Percentiles rank a stretch among this genome's conserved stretches.
Conservation (phyloP, 495 filamentous ascomycete species). For the Penicillium steckii region DNA sequence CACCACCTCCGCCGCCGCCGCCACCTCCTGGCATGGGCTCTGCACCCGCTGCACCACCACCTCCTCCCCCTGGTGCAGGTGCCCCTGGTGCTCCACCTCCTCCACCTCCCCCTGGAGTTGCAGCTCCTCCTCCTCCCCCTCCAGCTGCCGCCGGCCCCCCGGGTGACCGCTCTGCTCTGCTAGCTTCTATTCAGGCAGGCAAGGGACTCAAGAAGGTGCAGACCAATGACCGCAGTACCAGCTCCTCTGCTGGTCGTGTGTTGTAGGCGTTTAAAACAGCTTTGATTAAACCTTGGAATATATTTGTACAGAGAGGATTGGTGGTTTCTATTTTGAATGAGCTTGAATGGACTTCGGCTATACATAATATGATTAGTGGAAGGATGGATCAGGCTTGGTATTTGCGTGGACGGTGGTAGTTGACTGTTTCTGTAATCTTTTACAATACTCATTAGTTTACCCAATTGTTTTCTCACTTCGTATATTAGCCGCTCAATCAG, state of each 20-base stretch:
- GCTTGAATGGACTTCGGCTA: not conserved
- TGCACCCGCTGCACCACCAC: constrained; percentile 22
- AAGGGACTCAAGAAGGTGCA: constrained; percentile 75
- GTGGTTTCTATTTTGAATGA: not conserved
- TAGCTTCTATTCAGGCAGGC: constrained; percentile 79
- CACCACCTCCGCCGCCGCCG: constrained; percentile 44
- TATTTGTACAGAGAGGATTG: constrained; percentile 5
- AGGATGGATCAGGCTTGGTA: not conserved
- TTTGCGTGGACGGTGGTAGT: not conserved
- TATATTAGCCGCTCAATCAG: no score
- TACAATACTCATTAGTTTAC: constrained; percentile 11
- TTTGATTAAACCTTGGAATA: constrained; percentile 20
- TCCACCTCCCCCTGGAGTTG: no score
- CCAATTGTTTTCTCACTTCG: no score
- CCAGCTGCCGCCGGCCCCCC: constrained; percentile 42
- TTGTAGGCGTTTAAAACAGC: constrained; percentile 28
- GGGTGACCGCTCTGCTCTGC: constrained; percentile 57
- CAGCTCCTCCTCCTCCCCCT: constrained; percentile 33
- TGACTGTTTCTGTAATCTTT: constrained; percentile 7
- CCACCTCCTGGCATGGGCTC: constrained; percentile 22
- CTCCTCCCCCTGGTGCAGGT: constrained; percentile 32
- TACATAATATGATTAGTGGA: not conserved
- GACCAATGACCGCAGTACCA: constrained; percentile 79
- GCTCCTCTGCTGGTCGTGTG: constrained; percentile 70
- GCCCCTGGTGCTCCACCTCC: constrained; percentile 19